A percentile compares a stretch with the other conserved stretches of the same genome.
Evolutionary conservation across 208 protist species (phyloP).

Genomic region (Acanthamoeba culbertsoni): DNA sequence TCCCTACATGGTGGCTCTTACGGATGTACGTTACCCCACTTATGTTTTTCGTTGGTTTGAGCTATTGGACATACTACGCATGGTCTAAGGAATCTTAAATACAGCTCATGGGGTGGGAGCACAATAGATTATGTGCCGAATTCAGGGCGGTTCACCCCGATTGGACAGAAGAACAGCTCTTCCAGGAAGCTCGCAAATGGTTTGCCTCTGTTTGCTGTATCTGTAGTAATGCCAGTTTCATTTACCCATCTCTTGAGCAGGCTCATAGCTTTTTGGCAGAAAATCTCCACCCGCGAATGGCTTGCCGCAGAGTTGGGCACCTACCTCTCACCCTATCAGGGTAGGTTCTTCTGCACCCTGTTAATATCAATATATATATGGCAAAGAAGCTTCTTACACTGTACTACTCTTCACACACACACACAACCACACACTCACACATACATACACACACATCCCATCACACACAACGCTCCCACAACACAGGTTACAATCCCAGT

Average conservation of each 20-base stretch:
- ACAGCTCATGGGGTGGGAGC: background rate
- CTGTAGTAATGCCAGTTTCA: too few relatives aligned
- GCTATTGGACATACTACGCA: background rate
- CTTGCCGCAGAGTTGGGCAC: background rate
- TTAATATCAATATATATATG: too few relatives aligned
- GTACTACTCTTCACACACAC: too few relatives aligned
- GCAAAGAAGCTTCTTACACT: too few relatives aligned
- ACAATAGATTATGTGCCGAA: slow-evolving; percentile 43
- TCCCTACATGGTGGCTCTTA: background rate
- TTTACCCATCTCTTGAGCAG: background rate
- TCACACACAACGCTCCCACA: too few relatives aligned
- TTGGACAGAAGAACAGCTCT: background rate
- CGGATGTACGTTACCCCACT: background rate
- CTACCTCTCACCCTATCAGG: background rate
- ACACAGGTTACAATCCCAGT: slow-evolving; percentile 67
- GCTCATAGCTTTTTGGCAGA: slow-evolving; percentile 31
- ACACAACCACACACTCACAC: too few relatives aligned
- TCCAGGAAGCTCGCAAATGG: slow-evolving; percentile 27
- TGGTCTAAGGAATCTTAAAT: background rate
- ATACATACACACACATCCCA: too few relatives aligned
- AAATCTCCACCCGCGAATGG: slow-evolving; percentile 29
- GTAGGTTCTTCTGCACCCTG: too few relatives aligned
- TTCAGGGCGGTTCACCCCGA: background rate
- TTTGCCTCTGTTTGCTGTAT: too few relatives aligned
- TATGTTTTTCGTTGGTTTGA: background rate